phyloP scores from a whole-genome alignment of 768 basidiomycete genomes.

The Agaricus bisporus region DNA sequence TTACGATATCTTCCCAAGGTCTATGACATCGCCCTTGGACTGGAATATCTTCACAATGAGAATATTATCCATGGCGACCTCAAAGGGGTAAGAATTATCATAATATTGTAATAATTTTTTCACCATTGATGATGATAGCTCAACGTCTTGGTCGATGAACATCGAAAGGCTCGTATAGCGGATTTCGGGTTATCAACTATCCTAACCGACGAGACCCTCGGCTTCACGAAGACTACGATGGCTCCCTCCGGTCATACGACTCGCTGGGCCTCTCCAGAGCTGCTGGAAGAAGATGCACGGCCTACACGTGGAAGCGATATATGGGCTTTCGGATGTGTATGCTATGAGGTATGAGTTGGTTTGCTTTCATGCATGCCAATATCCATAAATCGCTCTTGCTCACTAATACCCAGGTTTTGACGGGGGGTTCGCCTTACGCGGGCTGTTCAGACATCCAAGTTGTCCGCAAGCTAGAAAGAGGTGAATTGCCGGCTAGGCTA shows the following conservation, averaged over 20 bases:
- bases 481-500: too few relatives aligned
- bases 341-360: constrained; percentile 9
- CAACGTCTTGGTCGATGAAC: constrained; percentile 5
- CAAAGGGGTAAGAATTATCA: constrained; percentile 7
- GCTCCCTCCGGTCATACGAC: background rate
- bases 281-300: constrained; percentile 22
- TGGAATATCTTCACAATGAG: constrained; percentile 10
- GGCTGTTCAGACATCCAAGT: too few relatives aligned
- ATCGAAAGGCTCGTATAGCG: constrained; percentile 2
- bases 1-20: constrained; percentile 8
- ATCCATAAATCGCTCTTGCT: too few relatives aligned
- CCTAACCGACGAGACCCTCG: background rate
- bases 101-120: background rate
- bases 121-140: background rate
- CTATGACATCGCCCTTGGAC: constrained; percentile 4
- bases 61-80: constrained; percentile 14
- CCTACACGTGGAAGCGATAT: constrained; percentile 11
- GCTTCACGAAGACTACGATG: background rate
- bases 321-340: constrained; percentile 13
- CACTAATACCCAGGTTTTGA: too few relatives aligned
- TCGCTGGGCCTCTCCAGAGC: constrained; percentile 15
- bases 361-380: too few relatives aligned
- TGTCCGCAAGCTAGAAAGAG: too few relatives aligned
- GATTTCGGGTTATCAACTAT: constrained; percentile 9
- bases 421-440: too few relatives aligned